phyloP scores from a whole-genome alignment of 164 flowering plant genomes.

The Cinnamomum chago region DNA sequence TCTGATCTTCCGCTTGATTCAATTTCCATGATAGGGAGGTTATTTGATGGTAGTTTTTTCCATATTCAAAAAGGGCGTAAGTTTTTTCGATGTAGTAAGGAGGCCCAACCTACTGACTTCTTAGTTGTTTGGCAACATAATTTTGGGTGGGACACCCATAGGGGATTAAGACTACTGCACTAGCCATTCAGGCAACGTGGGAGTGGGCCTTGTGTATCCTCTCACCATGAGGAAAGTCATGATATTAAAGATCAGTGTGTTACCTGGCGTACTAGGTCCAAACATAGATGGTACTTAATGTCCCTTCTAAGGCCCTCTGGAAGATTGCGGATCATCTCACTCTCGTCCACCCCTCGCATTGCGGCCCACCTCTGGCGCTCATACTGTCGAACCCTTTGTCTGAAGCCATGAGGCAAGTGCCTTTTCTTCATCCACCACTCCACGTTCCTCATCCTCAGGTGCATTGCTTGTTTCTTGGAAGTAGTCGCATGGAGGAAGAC shows the following conservation, averaged over 20 bases:
- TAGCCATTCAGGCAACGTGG: too few relatives aligned
- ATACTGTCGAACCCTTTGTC: slow-evolving; percentile 81
- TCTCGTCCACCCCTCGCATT: slow-evolving; percentile 92
- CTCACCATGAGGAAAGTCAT: too few relatives aligned
- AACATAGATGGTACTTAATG: slow-evolving; percentile 91
- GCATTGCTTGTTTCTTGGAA: slow-evolving; percentile 94
- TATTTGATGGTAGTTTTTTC: too few relatives aligned
- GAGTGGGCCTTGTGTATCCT: too few relatives aligned
- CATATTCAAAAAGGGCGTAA: too few relatives aligned
- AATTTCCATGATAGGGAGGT: too few relatives aligned
- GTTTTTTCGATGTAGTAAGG: too few relatives aligned
- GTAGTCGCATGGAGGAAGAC: slow-evolving; percentile 55
- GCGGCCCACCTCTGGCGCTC: slow-evolving; percentile 97
- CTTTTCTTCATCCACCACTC: slow-evolving; percentile 97
- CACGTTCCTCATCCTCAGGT: slow-evolving; percentile 83
- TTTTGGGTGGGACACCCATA: too few relatives aligned
- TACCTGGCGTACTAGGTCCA: slow-evolving; percentile 91
- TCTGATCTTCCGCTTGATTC: too few relatives aligned
- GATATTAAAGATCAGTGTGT: neutral
- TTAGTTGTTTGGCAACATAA: too few relatives aligned
- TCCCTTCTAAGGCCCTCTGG: slow-evolving; percentile 95
- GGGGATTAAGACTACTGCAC: too few relatives aligned
- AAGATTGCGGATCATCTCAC: slow-evolving; percentile 71
- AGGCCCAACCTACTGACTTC: too few relatives aligned
- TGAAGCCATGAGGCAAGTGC: slow-evolving; percentile 55